A percentile compares a stretch with the other conserved stretches of the same genome.
These are phyloP conservation scores for Suillus bovinus DNA, from an alignment of 768 basidiomycete genomes.

Conservation along the genomic window DNA sequence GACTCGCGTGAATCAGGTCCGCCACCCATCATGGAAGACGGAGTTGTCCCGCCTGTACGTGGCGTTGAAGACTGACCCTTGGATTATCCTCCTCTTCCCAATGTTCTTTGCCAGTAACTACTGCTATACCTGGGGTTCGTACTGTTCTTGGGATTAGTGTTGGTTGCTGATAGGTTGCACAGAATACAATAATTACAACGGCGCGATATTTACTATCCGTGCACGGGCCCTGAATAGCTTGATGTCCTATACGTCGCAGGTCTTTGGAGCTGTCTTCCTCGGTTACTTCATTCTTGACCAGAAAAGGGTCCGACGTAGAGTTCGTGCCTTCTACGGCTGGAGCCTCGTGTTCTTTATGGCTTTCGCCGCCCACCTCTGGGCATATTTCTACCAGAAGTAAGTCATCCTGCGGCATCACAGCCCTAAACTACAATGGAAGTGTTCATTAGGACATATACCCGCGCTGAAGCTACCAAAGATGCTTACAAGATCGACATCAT, in stretches of 20 bases:
- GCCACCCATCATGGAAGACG: conserved; percentile 71
- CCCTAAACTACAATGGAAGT: conserved; percentile 5
- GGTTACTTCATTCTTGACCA: conserved; percentile 60
- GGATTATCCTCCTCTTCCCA: conserved; percentile 71
- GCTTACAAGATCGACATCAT: conserved; percentile 54
- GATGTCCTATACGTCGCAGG: conserved; percentile 72
- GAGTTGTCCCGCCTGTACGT: conserved; percentile 66
- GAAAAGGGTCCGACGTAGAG: conserved; percentile 51
- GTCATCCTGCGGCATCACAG: conserved; percentile 14
- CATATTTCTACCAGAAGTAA: conserved; percentile 68
- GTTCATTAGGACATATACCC: conserved; percentile 50
- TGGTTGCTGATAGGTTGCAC: conserved; percentile 3
- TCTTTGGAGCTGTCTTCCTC: conserved; percentile 66
- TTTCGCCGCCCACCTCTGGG: conserved; percentile 69
- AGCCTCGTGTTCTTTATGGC: conserved; percentile 55
- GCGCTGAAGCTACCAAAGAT: conserved; percentile 42
- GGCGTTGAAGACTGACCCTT: conserved; percentile 62
- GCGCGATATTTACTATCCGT: conserved; percentile 70
- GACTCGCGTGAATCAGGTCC: conserved; percentile 54
- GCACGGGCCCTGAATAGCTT: conserved; percentile 71
- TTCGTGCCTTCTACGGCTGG: conserved; percentile 72
- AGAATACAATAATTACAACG: conserved; percentile 79
- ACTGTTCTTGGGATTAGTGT: conserved; percentile 6
- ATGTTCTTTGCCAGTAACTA: conserved; percentile 79
- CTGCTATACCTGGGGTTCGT: conserved; percentile 78